Evolutionary conservation across 495 filamentous ascomycete species (phyloP).

Genomic region (Xylaria bambusicola): DNA sequence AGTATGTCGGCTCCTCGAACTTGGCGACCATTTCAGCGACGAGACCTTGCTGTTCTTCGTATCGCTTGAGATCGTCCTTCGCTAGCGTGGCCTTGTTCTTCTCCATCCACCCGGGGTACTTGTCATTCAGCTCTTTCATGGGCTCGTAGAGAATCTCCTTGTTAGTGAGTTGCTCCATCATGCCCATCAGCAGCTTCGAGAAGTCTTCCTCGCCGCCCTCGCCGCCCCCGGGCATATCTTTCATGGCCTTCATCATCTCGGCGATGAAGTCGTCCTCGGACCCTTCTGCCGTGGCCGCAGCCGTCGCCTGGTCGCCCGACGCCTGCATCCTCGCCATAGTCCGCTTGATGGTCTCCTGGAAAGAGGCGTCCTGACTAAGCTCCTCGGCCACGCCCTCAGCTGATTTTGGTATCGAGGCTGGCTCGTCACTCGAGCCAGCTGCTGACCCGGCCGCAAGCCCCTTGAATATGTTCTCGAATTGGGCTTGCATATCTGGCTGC

Average conservation of each 20-base stretch:
- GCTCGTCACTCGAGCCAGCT: conserved; percentile 28
- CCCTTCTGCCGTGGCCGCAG: conserved; percentile 69
- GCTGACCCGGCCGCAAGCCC: conserved; percentile 62
- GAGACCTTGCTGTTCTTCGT: conserved; percentile 77
- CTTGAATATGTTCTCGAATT: conserved; percentile 83
- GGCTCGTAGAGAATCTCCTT: conserved; percentile 98
- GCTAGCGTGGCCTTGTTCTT: conserved; percentile 67
- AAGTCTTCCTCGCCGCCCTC: conserved; percentile 81
- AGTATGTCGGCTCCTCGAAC: conserved; percentile 79
- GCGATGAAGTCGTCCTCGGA: conserved; percentile 75
- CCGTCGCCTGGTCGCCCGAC: conserved; percentile 78
- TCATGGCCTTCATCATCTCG: conserved; percentile 83
- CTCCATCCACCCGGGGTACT: conserved; percentile 85
- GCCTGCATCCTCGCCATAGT: conserved; percentile 95
- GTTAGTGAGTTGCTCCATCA: conserved; percentile 98
- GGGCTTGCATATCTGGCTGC: conserved; percentile 76
- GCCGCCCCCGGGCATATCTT: conserved; percentile 61
- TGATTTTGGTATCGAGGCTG: conserved; percentile 29
- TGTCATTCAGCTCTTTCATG: conserved; percentile 93
- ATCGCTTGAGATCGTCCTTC: conserved; percentile 73
- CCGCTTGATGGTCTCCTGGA: conserved; percentile 85
- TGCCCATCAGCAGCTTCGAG: conserved; percentile 86
- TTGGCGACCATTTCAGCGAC: conserved; percentile 84
- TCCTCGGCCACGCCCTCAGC: conserved; percentile 29
- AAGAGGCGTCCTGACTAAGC: conserved; percentile 59